These are phyloP conservation scores for Albatrellus sp. DNA, from an alignment of 1,284 basidiomycete genomes.

Conservation along the genomic window DNA sequence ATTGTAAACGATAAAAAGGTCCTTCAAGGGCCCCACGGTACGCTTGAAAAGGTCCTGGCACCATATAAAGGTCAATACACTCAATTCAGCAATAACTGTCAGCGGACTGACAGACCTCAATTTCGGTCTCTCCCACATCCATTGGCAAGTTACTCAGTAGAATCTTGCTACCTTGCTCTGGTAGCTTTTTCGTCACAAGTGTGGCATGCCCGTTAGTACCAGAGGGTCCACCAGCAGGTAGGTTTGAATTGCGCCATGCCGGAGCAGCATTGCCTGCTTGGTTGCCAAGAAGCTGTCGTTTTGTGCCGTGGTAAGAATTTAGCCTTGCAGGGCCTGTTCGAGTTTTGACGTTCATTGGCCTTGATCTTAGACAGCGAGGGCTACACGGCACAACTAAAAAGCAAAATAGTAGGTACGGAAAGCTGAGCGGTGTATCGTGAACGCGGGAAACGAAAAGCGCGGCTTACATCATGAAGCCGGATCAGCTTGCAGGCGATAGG, in stretches of 20 bases:
- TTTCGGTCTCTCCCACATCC: conserved; percentile 56
- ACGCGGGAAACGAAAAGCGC: neutral
- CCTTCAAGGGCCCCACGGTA: conserved; percentile 60
- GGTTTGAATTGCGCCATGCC: conserved; percentile 34
- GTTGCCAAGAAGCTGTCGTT: conserved; percentile 45
- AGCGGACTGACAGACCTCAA: conserved; percentile 36
- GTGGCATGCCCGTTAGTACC: conserved; percentile 16
- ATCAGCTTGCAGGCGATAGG: too few relatives aligned
- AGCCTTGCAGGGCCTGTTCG: conserved; percentile 20
- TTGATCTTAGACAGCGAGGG: neutral
- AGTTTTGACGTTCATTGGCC: conserved; percentile 13
- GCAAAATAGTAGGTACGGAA: neutral
- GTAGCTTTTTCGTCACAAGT: conserved; percentile 15
- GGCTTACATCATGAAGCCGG: too few relatives aligned
- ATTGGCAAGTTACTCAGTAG: conserved; percentile 53
- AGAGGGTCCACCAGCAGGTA: conserved; percentile 8
- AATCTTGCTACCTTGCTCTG: conserved; percentile 49
- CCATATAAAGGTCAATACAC: conserved; percentile 4
- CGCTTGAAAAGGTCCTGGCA: conserved; percentile 57
- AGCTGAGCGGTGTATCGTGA: too few relatives aligned
- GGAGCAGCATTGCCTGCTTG: conserved; percentile 39
- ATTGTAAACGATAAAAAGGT: conserved; percentile 60
- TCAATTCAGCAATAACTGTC: neutral
- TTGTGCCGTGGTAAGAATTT: conserved; percentile 38
- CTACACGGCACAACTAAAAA: neutral